A percentile compares a stretch with the other conserved stretches of the same genome.
These are phyloP conservation scores for Agroathelia rolfsii DNA, from an alignment of 1,284 basidiomycete genomes.

Conservation along the genomic window DNA sequence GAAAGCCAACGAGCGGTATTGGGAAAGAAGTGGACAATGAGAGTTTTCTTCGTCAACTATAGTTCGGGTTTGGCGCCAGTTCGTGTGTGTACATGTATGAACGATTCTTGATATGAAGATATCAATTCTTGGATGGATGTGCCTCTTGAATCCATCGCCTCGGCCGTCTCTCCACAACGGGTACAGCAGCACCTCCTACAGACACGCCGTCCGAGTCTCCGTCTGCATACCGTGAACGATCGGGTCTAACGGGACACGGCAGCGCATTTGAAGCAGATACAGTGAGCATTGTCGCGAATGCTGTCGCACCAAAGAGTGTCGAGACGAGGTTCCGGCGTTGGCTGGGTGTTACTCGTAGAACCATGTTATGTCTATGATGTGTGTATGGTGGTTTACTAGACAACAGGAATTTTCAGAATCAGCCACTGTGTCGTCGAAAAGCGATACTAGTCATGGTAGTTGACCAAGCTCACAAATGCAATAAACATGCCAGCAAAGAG, in stretches of 20 bases:
- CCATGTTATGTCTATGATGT: conserved; percentile 41
- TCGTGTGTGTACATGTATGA: conserved; percentile 5
- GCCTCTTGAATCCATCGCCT: conserved; percentile 76
- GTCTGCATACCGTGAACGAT: conserved; percentile 47
- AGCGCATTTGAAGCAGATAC: conserved; percentile 72
- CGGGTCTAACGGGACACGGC: conserved; percentile 60
- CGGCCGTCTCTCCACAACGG: conserved; percentile 52
- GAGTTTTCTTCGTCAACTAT: too few relatives aligned
- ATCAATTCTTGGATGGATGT: conserved; percentile 23
- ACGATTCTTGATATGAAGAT: conserved; percentile 2
- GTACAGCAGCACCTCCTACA: conserved; percentile 22
- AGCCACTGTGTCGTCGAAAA: too few relatives aligned
- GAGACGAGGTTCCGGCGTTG: conserved; percentile 67
- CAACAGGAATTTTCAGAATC: too few relatives aligned
- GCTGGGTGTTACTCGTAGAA: conserved; percentile 46
- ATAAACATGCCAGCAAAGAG: too few relatives aligned
- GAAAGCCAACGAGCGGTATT: too few relatives aligned
- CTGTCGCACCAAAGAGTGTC: conserved; percentile 69
- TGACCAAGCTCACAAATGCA: too few relatives aligned
- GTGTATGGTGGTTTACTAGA: conserved; percentile 12
- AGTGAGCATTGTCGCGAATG: conserved; percentile 64
- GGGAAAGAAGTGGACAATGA: too few relatives aligned
- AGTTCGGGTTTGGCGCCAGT: background rate
- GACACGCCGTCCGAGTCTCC: conserved; percentile 25
- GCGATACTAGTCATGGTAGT: conserved; percentile 14